Evolutionary conservation across 163 green algal species (phyloP).

Genomic region (Volvox carteri): DNA sequence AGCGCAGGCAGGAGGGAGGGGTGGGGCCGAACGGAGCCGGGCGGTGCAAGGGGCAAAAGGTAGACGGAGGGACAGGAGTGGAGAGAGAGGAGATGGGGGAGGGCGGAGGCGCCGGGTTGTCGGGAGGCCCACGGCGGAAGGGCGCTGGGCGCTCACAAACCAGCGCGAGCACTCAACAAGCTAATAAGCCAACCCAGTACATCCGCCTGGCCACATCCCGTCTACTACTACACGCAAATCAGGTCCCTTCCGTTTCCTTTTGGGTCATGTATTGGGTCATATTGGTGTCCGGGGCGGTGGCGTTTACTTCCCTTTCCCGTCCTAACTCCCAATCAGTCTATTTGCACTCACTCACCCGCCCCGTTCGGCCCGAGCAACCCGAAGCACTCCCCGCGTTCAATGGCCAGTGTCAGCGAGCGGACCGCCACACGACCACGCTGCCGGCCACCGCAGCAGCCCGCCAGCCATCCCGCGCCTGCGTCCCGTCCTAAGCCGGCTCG

Average conservation of each 20-base stretch:
- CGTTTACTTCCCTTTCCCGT: not conserved
- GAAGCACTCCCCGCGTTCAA: conserved; percentile 92
- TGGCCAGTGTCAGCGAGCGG: conserved; percentile 80
- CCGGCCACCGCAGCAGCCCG: not conserved
- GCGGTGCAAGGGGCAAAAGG: not conserved
- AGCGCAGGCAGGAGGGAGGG: not conserved
- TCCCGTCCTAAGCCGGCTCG: not conserved
- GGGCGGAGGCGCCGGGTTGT: not conserved
- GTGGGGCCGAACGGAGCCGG: not conserved
- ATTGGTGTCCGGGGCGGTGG: too few relatives aligned
- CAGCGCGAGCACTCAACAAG: too few relatives aligned
- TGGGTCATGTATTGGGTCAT: too few relatives aligned
- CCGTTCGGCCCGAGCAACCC: conserved; percentile 82
- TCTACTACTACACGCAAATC: too few relatives aligned
- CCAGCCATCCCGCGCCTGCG: conserved; percentile 59
- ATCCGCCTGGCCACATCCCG: too few relatives aligned
- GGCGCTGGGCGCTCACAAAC: too few relatives aligned
- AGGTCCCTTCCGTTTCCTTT: not conserved
- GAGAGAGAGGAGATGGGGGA: not conserved
- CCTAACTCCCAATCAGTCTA: not conserved
- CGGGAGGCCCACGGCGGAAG: too few relatives aligned
- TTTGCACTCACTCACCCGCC: conserved; percentile 69
- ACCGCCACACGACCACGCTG: conserved; percentile 81
- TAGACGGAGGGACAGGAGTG: not conserved
- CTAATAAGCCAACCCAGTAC: too few relatives aligned